Evolutionary conservation across 2,329 filamentous ascomycete species (phyloP).

Genomic region (Ascocoryne sarcoides): DNA sequence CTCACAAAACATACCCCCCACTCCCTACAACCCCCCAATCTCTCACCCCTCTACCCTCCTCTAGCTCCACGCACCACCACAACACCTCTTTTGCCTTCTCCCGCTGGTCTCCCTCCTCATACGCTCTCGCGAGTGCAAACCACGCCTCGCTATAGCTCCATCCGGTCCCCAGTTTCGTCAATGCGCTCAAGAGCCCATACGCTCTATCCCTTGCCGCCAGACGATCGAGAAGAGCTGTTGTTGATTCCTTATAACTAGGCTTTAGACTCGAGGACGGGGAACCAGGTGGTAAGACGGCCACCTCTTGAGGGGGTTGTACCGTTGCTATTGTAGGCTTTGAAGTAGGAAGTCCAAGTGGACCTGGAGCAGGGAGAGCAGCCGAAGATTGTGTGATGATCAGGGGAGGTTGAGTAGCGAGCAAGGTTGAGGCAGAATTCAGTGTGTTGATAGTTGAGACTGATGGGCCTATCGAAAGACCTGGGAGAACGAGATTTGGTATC

Average conservation of each 20-base stretch:
- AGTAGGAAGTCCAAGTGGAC: conserved; percentile 24
- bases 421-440: conserved; percentile 6
- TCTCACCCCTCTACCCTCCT: conserved; percentile 73
- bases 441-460: conserved; percentile 21
- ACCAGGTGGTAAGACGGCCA: conserved; percentile 2
- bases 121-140: conserved; percentile 77
- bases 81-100: conserved; percentile 87
- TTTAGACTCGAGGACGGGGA: conserved; percentile 7
- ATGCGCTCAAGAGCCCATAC: conserved; percentile 67
- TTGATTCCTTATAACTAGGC: conserved; percentile 15
- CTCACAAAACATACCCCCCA: conserved; percentile 35
- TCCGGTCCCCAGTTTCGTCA: conserved; percentile 77
- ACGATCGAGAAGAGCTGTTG: conserved; percentile 44
- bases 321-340: conserved; percentile 21
- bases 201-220: conserved; percentile 87
- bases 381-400: conserved; percentile 5
- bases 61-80: conserved; percentile 96
- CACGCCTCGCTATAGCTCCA: conserved; percentile 95
- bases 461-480: conserved; percentile 14
- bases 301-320: conserved; percentile 21
- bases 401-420: conserved; percentile 13
- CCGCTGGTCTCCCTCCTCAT: conserved; percentile 76
- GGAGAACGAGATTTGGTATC: conserved; percentile 27
- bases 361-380: conserved; percentile 16
- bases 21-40: conserved; percentile 67